Evolutionary conservation across 108 stramenopile genomes (phyloP).

Genomic region (Cyclotella sp.): DNA sequence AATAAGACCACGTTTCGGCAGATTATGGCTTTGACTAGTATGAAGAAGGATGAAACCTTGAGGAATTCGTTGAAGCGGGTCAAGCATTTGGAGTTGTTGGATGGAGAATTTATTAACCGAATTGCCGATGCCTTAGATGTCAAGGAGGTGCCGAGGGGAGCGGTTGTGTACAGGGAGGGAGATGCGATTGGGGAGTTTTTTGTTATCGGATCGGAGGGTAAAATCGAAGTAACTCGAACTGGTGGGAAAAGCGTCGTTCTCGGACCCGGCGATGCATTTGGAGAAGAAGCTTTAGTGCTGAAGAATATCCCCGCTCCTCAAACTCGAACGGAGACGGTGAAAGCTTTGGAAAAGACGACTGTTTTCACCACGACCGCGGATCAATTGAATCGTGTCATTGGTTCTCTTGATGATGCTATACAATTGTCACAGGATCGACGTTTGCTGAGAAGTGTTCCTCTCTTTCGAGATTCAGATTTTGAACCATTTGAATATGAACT

Average conservation of each 20-base stretch:
- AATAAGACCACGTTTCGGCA: conserved; percentile 81
- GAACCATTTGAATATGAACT: conserved; percentile 58
- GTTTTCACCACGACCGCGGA: conserved; percentile 59
- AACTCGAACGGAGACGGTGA: conserved; percentile 75
- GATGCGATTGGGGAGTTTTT: conserved; percentile 69
- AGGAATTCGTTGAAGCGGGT: conserved; percentile 61
- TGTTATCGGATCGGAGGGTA: conserved; percentile 80
- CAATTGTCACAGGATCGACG: conserved; percentile 39
- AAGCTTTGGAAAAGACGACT: conserved; percentile 60
- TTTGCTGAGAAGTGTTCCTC: conserved; percentile 59
- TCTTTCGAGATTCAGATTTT: conserved; percentile 61
- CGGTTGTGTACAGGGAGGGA: conserved; percentile 68
- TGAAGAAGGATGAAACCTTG: conserved; percentile 75
- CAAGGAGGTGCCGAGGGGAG: conserved; percentile 55
- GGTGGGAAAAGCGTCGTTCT: conserved; percentile 33
- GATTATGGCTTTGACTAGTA: conserved; percentile 67
- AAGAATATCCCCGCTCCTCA: background rate
- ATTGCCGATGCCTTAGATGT: conserved; percentile 67
- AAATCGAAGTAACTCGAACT: conserved; percentile 54
- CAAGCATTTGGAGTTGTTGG: conserved; percentile 60
- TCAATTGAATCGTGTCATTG: conserved; percentile 68
- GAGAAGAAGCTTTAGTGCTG: conserved; percentile 39
- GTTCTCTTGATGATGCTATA: conserved; percentile 56
- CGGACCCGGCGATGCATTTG: conserved; percentile 53
- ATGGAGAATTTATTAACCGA: conserved; percentile 57